Evolutionary conservation across 345 rosid genomes (phyloP), one percentile per base, ranked within the genome.

Genomic region (Arabis alpina): DNA sequence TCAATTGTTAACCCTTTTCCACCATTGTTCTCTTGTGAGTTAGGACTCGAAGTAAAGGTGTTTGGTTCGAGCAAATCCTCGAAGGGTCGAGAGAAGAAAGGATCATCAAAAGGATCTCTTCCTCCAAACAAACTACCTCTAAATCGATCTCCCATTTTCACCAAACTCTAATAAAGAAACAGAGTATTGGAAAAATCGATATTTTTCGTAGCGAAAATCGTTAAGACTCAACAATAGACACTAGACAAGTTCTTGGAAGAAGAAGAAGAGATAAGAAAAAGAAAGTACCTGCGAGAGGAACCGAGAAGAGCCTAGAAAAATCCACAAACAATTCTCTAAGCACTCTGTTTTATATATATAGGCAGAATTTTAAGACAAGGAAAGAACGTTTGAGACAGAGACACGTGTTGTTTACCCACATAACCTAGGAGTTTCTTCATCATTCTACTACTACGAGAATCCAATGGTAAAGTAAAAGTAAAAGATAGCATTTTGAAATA

Each of bases 31-130:
- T 19, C 60, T 1, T 59, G 61, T 58, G 68, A 40, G 65, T 82
- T 54, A 57, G 65, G 59, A 57, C 61, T 72, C 27, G 64, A 73
- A 41, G 68, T 76, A 41, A 77, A 70, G 66, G 13, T 36, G 47
- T 51, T 54, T 13, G 80, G 36, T 41, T 74, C 77, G 5, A 75
- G 70, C 53, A 82, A 47, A 68, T 84, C 80, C 30, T 77, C 88
- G 54, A 80, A 76, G 1, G 97, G 86, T 24, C 71, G 83, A 57
- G 83, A 80, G 66, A 90, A 86, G 79, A 93, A 83, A 0, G 86
- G 90, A 34, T 90, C 92, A 59, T 90, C 87, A 69, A 90, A 93
- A 54, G 88, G 92, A 83, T 88, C 89, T 69, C 83, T 77, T 16
- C 81, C 83, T 48, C 96, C 87, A 78, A 85, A 86, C 37, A 80